Base-by-base conservation (phyloP, 176 grass and related monocot species). In the Bonia amplexicaulis region DNA sequence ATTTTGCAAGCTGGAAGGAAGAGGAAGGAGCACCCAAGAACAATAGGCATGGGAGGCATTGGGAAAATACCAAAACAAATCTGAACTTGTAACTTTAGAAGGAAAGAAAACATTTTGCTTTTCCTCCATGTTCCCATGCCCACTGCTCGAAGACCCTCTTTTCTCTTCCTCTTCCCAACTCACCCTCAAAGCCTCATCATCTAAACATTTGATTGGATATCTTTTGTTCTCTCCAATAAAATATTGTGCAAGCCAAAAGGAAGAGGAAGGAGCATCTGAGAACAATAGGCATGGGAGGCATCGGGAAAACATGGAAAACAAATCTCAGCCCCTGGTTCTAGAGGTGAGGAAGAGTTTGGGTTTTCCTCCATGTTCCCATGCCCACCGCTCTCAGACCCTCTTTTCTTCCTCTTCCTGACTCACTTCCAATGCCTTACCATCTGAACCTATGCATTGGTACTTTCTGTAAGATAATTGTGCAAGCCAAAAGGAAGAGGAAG, bases 91-190 rank as follows among this genome's bases (percentile, higher is more conserved):
- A 47, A 48, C 6, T 72, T 72, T 27, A 48, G 69, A 48, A 25
- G 13, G 12, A 46, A 48, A 72, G 69, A 48, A 27, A 47, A 47
- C 3, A 3, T 15, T 71, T 16, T 47, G 44, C 14, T 72, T 71
- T 71, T 47, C 69, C 42, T 72, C 6, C 41, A 82, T 87, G 85
- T 78, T 73, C 29, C 63, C 66, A 76, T 77, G 47, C 17, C 25
- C 5, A 23, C 13, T 47, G 69, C 22, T 47, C 12, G 2, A 9
- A 48, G 42, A 0, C 41, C 2, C 42, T 72, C 69, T 48, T 48
- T 15, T 48, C 69, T 48, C 69, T 72, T 72, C 69, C 69, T 72
- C 42, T 48, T 72, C 44, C 69, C 6, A 3, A 27, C n/a, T 49
- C 44, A 49, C 45, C 9, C 7, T 73, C 23, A 73, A 72, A 16